Base-by-base conservation (phyloP, 169 alveolate genomes). In the Eimeria tenella region DNA sequence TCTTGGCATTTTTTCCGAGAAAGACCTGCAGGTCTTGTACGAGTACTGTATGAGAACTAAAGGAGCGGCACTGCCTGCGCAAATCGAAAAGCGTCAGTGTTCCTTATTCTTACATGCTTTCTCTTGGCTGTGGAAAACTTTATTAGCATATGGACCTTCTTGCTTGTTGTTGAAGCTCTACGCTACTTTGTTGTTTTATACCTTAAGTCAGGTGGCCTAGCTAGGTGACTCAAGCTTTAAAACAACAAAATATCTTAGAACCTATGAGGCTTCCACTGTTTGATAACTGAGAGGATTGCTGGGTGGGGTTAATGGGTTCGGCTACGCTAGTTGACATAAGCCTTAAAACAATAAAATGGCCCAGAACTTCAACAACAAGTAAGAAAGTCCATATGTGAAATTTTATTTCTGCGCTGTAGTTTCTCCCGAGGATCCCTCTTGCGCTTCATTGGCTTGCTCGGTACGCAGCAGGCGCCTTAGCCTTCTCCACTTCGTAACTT, bases 1-100 rank as follows among this genome's bases (percentile, higher is more conserved):
- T 31, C 77, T 83, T 15, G 91, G 91, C 63, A 83, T 83, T 6
- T 83, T 83, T 70, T 53, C 50, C 25, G 62, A 83, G 77, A 58
- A 62, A 83, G 91, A 83, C 3, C 50, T 83, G 17, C 62, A 62
- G 19, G 77, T 62, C 60, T 19, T 83, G 63, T 62, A 31, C 50
- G 91, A 83, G 52, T 83, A 83, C 25, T 60, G 74, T 25, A 42
- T 42, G 7, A 83, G 77, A 83, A 62, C 74, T 0, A 42, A 42
- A 11, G 91, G 79, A 4, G 63, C 52, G 15, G 77, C 79, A 4
- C 42, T 23, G 6, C 60, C 77, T 1, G 13, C 9, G 15, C n/a
- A 53, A 31, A 58, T 83, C 6, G 23, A 58, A 25, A 62, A 60
- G 4, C 65, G 91, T 83, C 21, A 62, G 91, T 13, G 31, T 1